Conservation (phyloP, 1,139 yeast genomes). For the Suhomyces terraborum region DNA sequence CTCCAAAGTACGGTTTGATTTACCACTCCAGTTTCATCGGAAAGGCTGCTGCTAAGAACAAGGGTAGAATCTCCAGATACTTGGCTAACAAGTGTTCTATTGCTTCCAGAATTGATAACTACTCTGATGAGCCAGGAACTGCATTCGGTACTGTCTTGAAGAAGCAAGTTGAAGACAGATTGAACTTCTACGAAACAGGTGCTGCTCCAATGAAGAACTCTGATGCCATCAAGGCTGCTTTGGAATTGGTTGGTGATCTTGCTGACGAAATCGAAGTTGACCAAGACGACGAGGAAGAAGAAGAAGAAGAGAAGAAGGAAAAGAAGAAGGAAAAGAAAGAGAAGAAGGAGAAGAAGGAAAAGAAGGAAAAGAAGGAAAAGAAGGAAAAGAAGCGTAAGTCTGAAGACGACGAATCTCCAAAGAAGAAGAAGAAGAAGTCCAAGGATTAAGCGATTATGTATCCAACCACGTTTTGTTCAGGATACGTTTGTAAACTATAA, state of each 20-base stretch:
- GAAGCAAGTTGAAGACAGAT: conserved; percentile 97
- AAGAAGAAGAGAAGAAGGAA: conserved; percentile 49
- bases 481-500: conserved; percentile 20
- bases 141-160: conserved; percentile 89
- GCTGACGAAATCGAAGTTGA: conserved; percentile 30
- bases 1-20: conserved; percentile 96
- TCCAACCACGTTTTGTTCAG: conserved; percentile 3
- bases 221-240: conserved; percentile 90
- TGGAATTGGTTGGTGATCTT: conserved; percentile 59
- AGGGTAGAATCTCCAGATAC: conserved; percentile 98
- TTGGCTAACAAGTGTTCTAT: conserved; percentile 98
- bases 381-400: conserved; percentile 57
- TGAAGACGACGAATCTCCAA: conserved; percentile 42
- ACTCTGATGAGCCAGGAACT: conserved; percentile 81
- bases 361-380: conserved; percentile 57
- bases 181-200: conserved; percentile 94
- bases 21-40: conserved; percentile 98
- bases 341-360: conserved; percentile 54
- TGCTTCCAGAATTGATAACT: conserved; percentile 97
- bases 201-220: conserved; percentile 95
- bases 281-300: conserved; percentile 33
- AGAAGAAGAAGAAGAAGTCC: conserved; percentile 25
- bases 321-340: conserved; percentile 57
- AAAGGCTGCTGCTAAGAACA: conserved; percentile 95
- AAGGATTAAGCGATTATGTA: conserved; percentile 18